A percentile compares a stretch with the other conserved stretches of the same genome.
These are phyloP conservation scores for Macrotyloma uniflorum DNA, from an alignment of 306 rosid species.

Conservation along the genomic window DNA sequence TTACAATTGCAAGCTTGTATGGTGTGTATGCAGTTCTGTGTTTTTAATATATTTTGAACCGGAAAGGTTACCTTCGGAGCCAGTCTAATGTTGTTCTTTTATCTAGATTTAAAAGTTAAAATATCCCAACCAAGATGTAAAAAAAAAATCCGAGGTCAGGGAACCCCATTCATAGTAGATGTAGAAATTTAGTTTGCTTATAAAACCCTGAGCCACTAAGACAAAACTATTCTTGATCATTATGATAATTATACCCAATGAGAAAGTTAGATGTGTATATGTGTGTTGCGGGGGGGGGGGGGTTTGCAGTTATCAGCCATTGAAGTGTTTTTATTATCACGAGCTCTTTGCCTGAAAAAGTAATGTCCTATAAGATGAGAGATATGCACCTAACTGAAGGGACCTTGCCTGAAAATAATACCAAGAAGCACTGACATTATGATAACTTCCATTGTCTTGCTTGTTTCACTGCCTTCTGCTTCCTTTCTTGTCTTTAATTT, in stretches of 20 bases:
- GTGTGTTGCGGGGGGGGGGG: neutral
- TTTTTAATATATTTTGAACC: neutral
- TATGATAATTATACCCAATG: neutral
- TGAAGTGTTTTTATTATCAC: neutral
- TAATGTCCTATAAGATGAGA: neutral
- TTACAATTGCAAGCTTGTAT: neutral
- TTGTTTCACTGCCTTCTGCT: neutral
- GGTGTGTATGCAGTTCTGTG: neutral
- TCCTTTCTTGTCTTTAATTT: neutral
- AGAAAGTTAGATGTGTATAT: neutral
- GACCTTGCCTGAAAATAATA: neutral
- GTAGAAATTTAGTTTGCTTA: neutral
- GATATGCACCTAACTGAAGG: neutral
- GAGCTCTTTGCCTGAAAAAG: neutral
- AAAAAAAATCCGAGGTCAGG: neutral
- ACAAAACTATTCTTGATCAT: neutral
- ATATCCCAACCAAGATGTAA: neutral
- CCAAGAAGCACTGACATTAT: neutral
- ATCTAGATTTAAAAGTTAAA: neutral
- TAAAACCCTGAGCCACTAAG: neutral
- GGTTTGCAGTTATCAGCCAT: neutral
- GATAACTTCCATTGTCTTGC: neutral
- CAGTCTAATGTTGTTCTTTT: neutral
- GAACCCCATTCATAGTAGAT: neutral
- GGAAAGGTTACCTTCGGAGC: neutral